phyloP scores from a whole-genome alignment of 352 stramenopile genomes.

The Globisporangium cylindrosporum region DNA sequence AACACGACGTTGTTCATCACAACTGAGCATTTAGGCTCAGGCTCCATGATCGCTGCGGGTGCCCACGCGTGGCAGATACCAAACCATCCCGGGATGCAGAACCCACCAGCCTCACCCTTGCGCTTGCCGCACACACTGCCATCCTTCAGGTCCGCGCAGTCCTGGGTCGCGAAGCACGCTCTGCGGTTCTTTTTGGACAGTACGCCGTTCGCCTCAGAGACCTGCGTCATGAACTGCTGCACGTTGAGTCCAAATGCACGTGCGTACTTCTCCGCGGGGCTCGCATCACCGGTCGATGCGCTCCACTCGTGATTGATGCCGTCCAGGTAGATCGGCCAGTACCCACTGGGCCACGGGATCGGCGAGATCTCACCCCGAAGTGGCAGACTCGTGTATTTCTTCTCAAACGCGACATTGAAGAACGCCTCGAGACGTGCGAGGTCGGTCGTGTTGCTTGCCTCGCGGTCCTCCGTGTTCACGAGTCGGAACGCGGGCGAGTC shows the following conservation, averaged over 20 bases:
- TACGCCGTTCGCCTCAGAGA: slow-evolving; percentile 43
- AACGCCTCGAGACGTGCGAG: slow-evolving; percentile 46
- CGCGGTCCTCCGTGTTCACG: slow-evolving; percentile 27
- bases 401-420: slow-evolving; percentile 41
- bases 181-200: slow-evolving; percentile 30
- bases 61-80: slow-evolving; percentile 63
- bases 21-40: slow-evolving; percentile 42
- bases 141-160: slow-evolving; percentile 36
- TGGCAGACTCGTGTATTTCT: slow-evolving; percentile 43
- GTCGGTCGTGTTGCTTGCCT: slow-evolving; percentile 28
- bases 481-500: slow-evolving; percentile 29
- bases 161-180: slow-evolving; percentile 25
- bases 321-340: slow-evolving; percentile 62
- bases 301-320: slow-evolving; percentile 59
- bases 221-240: slow-evolving; percentile 34
- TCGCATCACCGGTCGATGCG: slow-evolving; percentile 22
- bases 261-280: slow-evolving; percentile 53
- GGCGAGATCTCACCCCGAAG: slow-evolving; percentile 35
- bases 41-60: slow-evolving; percentile 45
- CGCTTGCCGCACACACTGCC: slow-evolving; percentile 45
- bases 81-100: slow-evolving; percentile 58
- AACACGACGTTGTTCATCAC: slow-evolving; percentile 48
- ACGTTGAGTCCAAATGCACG: slow-evolving; percentile 39
- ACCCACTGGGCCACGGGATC: slow-evolving; percentile 65
- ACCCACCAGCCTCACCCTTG: slow-evolving; percentile 18